Percentiles rank a stretch among this genome's conserved stretches.
Conservation (phyloP, 208 protist species). For the Trypanosoma boissoni region DNA sequence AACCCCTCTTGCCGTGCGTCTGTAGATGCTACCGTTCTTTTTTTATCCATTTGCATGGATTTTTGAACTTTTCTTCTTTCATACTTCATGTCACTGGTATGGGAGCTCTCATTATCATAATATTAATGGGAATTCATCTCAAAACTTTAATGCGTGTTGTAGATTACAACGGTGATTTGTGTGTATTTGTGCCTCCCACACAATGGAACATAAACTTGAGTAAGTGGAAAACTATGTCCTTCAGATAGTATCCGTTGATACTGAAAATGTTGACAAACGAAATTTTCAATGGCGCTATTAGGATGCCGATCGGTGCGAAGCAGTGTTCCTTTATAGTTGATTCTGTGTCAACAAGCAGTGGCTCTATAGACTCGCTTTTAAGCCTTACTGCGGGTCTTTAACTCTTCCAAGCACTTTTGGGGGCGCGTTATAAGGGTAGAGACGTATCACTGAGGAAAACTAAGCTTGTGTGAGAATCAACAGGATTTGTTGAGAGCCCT, state of each 20-base stretch:
- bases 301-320: constrained; percentile 17
- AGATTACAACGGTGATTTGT: constrained; percentile 20
- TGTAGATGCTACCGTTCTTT: too few species aligned
- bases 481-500: not conserved
- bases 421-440: constrained; percentile 12
- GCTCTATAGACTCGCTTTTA: constrained; percentile 1
- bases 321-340: constrained; percentile 12
- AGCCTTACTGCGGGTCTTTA: not conserved
- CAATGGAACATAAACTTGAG: not conserved
- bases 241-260: constrained; percentile 9
- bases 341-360: constrained; percentile 1
- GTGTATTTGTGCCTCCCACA: not conserved
- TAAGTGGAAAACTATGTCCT: not conserved
- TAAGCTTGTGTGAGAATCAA: not conserved
- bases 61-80: constrained; percentile 6
- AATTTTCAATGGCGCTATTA: constrained; percentile 7
- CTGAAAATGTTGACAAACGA: constrained; percentile 1
- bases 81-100: not conserved
- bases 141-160: constrained; percentile 9
- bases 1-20: too few species aligned
- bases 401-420: not conserved
- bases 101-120: not conserved
- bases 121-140: not conserved
- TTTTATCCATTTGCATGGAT: too few species aligned
- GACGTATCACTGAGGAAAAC: not conserved